Conservation (phyloP, 352 stramenopile species). For the Elongisporangium undulatum region DNA sequence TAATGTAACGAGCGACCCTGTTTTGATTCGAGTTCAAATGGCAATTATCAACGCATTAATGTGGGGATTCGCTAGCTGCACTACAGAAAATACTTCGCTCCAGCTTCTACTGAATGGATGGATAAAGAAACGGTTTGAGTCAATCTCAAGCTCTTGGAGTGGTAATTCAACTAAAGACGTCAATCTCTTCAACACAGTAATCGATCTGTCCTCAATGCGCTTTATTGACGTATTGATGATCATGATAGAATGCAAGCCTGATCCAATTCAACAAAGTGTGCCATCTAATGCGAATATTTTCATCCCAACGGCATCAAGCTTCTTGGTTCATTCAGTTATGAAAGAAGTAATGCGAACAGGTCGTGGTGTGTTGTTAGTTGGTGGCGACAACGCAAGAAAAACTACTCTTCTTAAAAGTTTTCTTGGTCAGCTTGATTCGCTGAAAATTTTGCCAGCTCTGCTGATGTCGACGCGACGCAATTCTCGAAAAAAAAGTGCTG, state of each 20-base stretch:
- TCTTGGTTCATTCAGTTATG: constrained; percentile 34
- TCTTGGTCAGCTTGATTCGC: constrained; percentile 16
- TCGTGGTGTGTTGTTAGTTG: constrained; percentile 28
- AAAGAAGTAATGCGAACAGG: constrained; percentile 35
- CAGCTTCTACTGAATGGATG: constrained; percentile 26
- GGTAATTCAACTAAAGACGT: constrained; percentile 7
- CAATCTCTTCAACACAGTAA: constrained; percentile 37
- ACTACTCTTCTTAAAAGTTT: constrained; percentile 38
- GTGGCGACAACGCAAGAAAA: constrained; percentile 15
- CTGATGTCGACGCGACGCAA: neutral
- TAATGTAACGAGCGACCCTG: constrained; percentile 6
- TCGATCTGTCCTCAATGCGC: constrained; percentile 22
- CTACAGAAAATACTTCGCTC: constrained; percentile 8
- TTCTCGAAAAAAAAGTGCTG: neutral
- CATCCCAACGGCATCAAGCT: constrained; percentile 31
- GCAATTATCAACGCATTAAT: constrained; percentile 41
- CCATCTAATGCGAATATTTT: constrained; percentile 9
- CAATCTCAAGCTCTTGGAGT: constrained; percentile 22
- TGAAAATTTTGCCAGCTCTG: neutral
- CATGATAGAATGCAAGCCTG: neutral
- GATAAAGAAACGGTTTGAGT: constrained; percentile 22
- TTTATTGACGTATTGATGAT: constrained; percentile 15
- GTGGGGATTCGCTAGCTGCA: constrained; percentile 39
- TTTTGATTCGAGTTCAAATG: constrained; percentile 44
- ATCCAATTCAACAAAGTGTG: neutral